A percentile compares a stretch with the other conserved stretches of the same genome.
phyloP scores from a whole-genome alignment of 192 early-diverging fungal genomes.

The Coemansia sp. region DNA sequence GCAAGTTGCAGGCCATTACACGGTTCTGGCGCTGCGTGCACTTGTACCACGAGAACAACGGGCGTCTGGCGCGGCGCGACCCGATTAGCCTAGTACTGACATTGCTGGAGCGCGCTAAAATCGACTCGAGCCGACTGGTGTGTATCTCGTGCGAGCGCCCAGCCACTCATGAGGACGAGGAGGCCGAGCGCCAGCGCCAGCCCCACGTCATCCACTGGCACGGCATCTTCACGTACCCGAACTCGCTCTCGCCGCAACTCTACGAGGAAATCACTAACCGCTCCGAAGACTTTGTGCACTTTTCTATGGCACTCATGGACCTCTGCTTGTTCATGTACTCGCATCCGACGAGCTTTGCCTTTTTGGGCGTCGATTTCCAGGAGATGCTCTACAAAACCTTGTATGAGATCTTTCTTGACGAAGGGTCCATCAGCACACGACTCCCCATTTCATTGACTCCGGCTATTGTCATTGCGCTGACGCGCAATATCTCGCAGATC shows the following conservation, averaged over 20 bases:
- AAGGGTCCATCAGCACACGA: conserved; percentile 43
- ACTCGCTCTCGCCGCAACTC: conserved; percentile 51
- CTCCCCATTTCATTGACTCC: conserved; percentile 46
- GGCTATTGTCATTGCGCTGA: conserved; percentile 42
- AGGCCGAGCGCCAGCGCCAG: conserved; percentile 26
- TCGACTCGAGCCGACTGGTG: conserved; percentile 48
- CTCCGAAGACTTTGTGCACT: conserved; percentile 49
- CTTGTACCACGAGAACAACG: conserved; percentile 41
- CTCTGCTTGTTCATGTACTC: conserved; percentile 55
- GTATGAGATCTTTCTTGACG: conserved; percentile 48
- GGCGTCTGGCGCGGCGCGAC: conserved; percentile 37
- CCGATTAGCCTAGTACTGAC: conserved; percentile 38
- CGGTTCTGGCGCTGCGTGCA: conserved; percentile 57
- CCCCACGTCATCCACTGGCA: conserved; percentile 52
- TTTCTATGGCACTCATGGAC: conserved; percentile 52
- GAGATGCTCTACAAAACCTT: conserved; percentile 56
- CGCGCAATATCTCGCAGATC: conserved; percentile 52
- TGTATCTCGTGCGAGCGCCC: conserved; percentile 51
- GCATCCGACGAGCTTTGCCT: conserved; percentile 52
- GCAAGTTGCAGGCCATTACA: conserved; percentile 45
- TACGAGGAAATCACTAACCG: conserved; percentile 47
- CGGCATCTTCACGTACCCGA: conserved; percentile 39
- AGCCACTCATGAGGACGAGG: conserved; percentile 33
- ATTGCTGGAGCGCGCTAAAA: conserved; percentile 43
- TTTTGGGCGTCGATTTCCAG: conserved; percentile 45